Percentiles rank a stretch among this genome's conserved stretches.
Conservation (phyloP, 306 rosid species). For the Prunus mongolica region DNA sequence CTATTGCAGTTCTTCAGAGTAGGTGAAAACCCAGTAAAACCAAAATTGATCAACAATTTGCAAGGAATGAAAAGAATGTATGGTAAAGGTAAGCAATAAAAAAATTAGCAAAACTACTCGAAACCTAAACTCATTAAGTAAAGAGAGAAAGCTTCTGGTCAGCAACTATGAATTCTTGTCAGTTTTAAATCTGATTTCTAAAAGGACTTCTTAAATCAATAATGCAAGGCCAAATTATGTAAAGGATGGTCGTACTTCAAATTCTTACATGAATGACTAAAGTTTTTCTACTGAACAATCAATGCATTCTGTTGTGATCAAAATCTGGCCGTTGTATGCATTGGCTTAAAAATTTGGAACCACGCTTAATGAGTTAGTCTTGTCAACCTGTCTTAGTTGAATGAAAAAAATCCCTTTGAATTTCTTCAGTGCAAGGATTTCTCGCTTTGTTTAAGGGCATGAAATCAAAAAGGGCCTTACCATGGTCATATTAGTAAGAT, state of each 20-base stretch:
- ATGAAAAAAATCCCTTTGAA: too few species aligned
- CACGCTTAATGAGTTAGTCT: neutral
- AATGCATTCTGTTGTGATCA: neutral
- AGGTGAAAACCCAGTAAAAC: constrained; percentile 5
- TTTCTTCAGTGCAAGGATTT: neutral
- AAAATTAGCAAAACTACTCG: neutral
- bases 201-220: neutral
- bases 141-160: neutral
- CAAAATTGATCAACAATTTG: constrained; percentile 11
- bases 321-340: neutral
- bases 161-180: neutral
- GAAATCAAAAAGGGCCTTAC: neutral
- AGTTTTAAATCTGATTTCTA: neutral
- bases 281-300: too few species aligned
- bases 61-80: neutral
- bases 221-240: neutral
- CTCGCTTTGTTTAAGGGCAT: neutral
- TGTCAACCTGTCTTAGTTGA: neutral
- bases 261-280: neutral
- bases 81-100: neutral
- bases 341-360: neutral
- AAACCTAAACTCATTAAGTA: neutral
- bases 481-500: neutral
- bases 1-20: neutral
- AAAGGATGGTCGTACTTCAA: neutral